Percentiles rank a stretch among this genome's conserved stretches.
Conservation (phyloP, 495 filamentous ascomycete genomes). For the Daldinia bambusicola region DNA sequence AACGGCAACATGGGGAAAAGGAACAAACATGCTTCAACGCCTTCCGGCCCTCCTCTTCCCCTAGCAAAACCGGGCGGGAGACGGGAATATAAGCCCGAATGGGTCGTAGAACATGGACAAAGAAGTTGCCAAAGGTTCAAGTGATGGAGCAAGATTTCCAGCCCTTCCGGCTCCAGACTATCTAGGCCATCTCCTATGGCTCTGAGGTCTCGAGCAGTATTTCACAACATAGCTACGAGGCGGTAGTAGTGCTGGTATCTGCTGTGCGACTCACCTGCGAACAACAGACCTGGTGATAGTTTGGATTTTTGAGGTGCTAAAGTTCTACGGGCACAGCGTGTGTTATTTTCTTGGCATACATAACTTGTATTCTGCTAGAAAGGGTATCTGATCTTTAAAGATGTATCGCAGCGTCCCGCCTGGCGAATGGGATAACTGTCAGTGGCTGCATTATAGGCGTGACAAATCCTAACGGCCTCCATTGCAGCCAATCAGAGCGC, state of each 20-base stretch:
- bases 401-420: constrained; percentile 17
- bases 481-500: constrained; percentile 14
- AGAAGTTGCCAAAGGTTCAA: neutral
- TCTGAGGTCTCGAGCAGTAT: constrained; percentile 2
- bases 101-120: neutral
- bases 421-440: constrained; percentile 19
- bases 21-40: neutral
- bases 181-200: neutral
- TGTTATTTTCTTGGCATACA: constrained; percentile 7
- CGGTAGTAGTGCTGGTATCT: constrained; percentile 14
- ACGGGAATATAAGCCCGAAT: neutral
- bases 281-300: constrained; percentile 1
- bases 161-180: neutral
- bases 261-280: constrained; percentile 19
- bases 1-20: constrained; percentile 7
- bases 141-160: neutral
- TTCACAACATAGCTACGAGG: constrained; percentile 8
- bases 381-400: constrained; percentile 10
- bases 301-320: constrained; percentile 26
- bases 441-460: constrained; percentile 30
- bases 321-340: constrained; percentile 12
- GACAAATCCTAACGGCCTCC: constrained; percentile 24
- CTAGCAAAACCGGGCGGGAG: neutral
- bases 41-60: neutral
- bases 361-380: neutral